Evolutionary conservation across 1,284 basidiomycete genomes (phyloP), one percentile per base, ranked within the genome.

Genomic region (Erythrobasidium hasegawianum): DNA sequence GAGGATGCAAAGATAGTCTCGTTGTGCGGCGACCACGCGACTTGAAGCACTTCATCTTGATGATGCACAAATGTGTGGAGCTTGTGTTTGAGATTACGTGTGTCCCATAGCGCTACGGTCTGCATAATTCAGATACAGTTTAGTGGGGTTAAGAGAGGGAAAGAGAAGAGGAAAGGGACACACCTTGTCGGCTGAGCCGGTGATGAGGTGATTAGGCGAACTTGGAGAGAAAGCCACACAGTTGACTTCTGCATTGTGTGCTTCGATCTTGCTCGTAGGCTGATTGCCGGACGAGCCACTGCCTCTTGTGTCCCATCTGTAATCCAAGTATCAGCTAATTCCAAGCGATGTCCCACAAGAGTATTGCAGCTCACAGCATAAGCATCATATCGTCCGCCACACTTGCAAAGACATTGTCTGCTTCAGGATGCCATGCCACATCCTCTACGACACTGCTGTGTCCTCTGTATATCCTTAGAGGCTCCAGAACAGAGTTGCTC

Each of bases 311-410:
- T 98, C 95, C 95, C 95, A 98, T 69, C 92, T 97, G 71, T 1
- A n/a, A 24, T 29, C 14, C 5, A n/a, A n/a, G 5, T 13, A 33
- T 47, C 33, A 11, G 13, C 43, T n/a, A n/a, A n/a, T n/a, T 27
- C 41, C 70, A 62, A 4, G 39, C 40, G n/a, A n/a, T n/a, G n/a
- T n/a, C n/a, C n/a, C n/a, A n/a, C n/a, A n/a, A n/a, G n/a, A 45
- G 18, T 26, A 26, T 22, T 71, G 75, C 74, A n/a, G n/a, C 85
- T 71, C 75, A 96, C 91, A 97, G 82, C 81, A 97, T 86, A 70
- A 99, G 83, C 82, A 89, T 86, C 75, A 88, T 89, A 77, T 99
- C 95, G 73, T 99, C 95, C 33, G 94, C 92, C n/a, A 97, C 95
- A 70, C 92, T 96, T 1, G 88, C 94, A 74, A 98, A 94, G 54